Evolutionary conservation across 2,329 filamentous ascomycete genomes (phyloP).

Genomic region (Penicillium sumatraense): DNA sequence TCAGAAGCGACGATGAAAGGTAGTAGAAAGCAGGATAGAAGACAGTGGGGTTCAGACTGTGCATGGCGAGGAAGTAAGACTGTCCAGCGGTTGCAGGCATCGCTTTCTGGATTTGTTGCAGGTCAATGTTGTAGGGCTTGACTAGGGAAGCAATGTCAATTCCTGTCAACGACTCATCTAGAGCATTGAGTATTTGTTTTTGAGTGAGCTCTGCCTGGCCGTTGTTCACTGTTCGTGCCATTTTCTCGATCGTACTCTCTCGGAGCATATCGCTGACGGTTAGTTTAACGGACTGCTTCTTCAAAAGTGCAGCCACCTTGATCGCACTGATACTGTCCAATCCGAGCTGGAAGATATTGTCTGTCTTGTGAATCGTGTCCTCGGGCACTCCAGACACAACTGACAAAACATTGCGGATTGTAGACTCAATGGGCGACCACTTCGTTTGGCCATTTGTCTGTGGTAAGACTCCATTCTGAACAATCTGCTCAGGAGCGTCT

Average conservation of each 20-base stretch:
- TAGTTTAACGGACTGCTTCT: constrained; percentile 63
- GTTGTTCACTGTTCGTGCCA: constrained; percentile 52
- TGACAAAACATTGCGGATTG: constrained; percentile 54
- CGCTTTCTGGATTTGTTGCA: constrained; percentile 57
- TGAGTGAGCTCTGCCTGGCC: constrained; percentile 16
- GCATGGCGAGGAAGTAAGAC: constrained; percentile 74
- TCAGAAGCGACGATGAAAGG: constrained; percentile 48
- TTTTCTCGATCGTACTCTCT: constrained; percentile 66
- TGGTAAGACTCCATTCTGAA: neutral
- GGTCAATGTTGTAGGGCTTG: constrained; percentile 44
- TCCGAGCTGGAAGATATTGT: constrained; percentile 80
- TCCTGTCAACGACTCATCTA: constrained; percentile 38
- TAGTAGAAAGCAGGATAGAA: constrained; percentile 79
- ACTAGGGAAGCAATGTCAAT: constrained; percentile 51
- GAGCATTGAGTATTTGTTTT: constrained; percentile 20
- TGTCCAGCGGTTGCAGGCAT: constrained; percentile 79
- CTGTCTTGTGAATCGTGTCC: constrained; percentile 61
- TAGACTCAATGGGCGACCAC: constrained; percentile 40
- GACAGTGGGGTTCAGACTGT: constrained; percentile 65
- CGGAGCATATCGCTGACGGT: constrained; percentile 73
- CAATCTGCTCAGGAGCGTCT: constrained; percentile 8
- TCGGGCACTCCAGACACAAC: constrained; percentile 65
- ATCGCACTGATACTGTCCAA: constrained; percentile 92
- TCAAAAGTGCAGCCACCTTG: constrained; percentile 75
- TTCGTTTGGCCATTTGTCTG: constrained; percentile 5